Base-by-base conservation (phyloP, 768 basidiomycete genomes). In the Russula earlei region DNA sequence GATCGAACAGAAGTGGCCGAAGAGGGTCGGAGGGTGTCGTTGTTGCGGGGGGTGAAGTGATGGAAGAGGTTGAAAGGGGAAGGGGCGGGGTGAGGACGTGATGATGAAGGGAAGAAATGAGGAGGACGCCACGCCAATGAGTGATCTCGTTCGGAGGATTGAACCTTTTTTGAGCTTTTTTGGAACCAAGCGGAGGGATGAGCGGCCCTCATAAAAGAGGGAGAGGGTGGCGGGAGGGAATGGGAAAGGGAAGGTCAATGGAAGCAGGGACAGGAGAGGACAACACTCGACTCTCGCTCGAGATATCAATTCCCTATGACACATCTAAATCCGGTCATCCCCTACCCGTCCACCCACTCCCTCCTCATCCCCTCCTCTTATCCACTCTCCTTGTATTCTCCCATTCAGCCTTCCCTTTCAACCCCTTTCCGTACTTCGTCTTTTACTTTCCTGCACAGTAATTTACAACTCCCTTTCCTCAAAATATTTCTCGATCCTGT, bases 141-240 rank as follows among this genome's bases (percentile, higher is more conserved):
- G 15, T 40, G 45, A 31, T 44, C 42, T 8, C n/a, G 48, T 47
- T 52, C 47, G n/a, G 38, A 38, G 15, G 31, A 12, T 52, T 46
- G 56, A 24, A 43, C 20, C 44, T 54, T 50, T 55, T 55, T 55
- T 58, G 29, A 49, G 29, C 45, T 29, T 55, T 56, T 60, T 20
- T 60, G 61, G 48, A 62, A 62, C 61, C 61, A 62, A 38, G 34
- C 27, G 54, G 61, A 62, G 17, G 61, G 61, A 48, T 55, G 49
- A 37, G 54, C 51, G 51, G 47, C 51, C 59, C 55, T 46, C 61
- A 62, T 62, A 60, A 50, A 41, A 31, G 45, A 29, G 46, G 46
- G 27, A n/a, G 15, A 15, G 40, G 29, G 45, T 37, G 52, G 52
- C 24, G 8, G 50, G 37, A n/a, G 45, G 50, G 19, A 37, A 45